Evolutionary conservation across 192 early-diverging fungal species (phyloP), one percentile per base, ranked within the genome.

Genomic region (Funneliformis geosporum): DNA sequence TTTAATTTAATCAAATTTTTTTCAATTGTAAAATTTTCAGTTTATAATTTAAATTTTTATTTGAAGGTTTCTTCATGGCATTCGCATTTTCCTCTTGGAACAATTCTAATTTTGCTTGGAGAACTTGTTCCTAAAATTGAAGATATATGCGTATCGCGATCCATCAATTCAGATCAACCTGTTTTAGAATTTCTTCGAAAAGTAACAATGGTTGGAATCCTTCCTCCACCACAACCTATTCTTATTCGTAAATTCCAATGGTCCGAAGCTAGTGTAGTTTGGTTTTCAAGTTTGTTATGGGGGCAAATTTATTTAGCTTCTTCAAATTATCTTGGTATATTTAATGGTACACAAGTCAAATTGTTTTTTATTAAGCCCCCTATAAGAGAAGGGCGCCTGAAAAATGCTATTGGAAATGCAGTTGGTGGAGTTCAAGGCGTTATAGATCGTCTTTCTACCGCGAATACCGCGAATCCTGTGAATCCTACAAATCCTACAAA

Each of bases 241-340:
- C 81, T 86, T 66, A 87, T 91, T 25, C 88, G 87, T 75, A 87
- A 86, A 55, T 86, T 94, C 65, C 85, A 85, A 62, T 90, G 91
- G 82, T 85, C 86, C 65, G 89, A 87, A 50, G 90, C 90, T 16
- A 76, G 92, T 47, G 82, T 91, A 8, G 86, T 89, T n/a, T 94
- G 93, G 93, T 94, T 91, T 80, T 82, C 88, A 28, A 88, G 87
- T 68, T 77, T 93, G 42, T 80, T 94, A 47, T 93, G 92, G 93
- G 91, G 93, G 27, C 89, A 91, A 55, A 86, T 89, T 16, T 94
- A 93, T 79, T 75, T 90, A 27, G 85, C 89, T 0, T 86, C 88
- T 0, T 84, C 88, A 77, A 85, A 86, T 39, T 43, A 79, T 59
- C 46, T 84, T 39, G 83, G 83, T 25, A 60, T 76, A 14, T 76